These are phyloP conservation scores for Mycena maculata DNA, from an alignment of 768 basidiomycete species.

Conservation along the genomic window DNA sequence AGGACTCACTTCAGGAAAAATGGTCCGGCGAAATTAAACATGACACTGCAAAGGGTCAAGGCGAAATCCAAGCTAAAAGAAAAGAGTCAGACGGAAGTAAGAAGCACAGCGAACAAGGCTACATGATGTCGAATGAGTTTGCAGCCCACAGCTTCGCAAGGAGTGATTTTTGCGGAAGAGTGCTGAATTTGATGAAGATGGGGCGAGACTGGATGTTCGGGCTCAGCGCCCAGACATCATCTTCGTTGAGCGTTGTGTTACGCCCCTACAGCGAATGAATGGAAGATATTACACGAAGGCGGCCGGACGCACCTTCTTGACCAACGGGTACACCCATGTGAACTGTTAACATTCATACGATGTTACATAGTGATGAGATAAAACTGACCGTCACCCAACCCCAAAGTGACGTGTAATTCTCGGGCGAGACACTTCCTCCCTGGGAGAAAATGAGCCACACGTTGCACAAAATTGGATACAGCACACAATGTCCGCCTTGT, in stretches of 20 bases:
- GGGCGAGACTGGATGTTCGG: constrained; percentile 75
- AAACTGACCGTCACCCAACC: neutral
- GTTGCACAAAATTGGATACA: too few species aligned
- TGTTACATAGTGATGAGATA: neutral
- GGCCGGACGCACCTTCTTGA: constrained; percentile 55
- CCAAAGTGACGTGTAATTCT: constrained; percentile 68
- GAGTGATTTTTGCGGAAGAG: constrained; percentile 5
- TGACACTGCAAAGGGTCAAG: neutral
- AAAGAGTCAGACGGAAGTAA: too few species aligned
- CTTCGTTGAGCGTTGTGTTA: constrained; percentile 69
- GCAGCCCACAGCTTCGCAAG: constrained; percentile 4
- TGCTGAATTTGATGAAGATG: constrained; percentile 64
- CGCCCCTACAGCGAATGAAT: constrained; percentile 49
- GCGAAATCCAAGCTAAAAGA: too few species aligned
- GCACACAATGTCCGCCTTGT: constrained; percentile 72
- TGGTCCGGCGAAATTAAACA: neutral
- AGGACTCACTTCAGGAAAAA: neutral
- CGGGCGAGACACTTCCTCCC: constrained; percentile 59
- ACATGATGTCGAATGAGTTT: constrained; percentile 26
- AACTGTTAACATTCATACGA: constrained; percentile 71
- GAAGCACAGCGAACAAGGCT: neutral
- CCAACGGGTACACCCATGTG: constrained; percentile 75
- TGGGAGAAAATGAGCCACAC: neutral
- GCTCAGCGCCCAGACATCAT: constrained; percentile 79
- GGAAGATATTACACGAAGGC: neutral